A percentile compares a stretch with the other conserved stretches of the same genome.
These are phyloP conservation scores for Lophiostoma macrostomum DNA, from an alignment of 495 filamentous ascomycete genomes.

Conservation along the genomic window DNA sequence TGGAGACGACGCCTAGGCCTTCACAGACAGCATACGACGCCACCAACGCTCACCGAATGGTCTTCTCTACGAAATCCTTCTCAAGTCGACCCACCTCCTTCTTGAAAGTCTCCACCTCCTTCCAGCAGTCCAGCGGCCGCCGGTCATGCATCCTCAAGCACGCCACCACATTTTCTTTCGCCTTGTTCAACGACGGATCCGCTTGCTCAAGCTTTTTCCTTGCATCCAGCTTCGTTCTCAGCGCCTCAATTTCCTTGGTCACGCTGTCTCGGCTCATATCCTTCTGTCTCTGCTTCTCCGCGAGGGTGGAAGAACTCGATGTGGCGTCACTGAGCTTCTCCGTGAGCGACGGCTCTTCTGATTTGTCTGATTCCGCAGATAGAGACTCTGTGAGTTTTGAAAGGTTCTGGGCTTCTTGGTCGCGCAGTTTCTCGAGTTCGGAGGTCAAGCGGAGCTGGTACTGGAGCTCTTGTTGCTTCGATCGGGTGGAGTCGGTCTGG, in stretches of 20 bases:
- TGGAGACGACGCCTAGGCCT: too few species aligned
- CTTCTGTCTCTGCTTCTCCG: slow-evolving; percentile 40
- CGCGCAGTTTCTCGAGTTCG: slow-evolving; percentile 75
- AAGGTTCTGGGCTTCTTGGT: slow-evolving; percentile 55
- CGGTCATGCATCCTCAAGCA: slow-evolving; percentile 85
- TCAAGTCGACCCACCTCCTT: slow-evolving; percentile 80
- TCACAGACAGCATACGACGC: too few species aligned
- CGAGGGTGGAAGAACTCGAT: slow-evolving; percentile 47
- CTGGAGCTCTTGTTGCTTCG: slow-evolving; percentile 77
- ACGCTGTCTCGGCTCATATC: slow-evolving; percentile 54
- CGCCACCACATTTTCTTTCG: slow-evolving; percentile 70
- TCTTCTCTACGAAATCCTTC: slow-evolving; percentile 79
- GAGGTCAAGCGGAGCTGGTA: slow-evolving; percentile 82
- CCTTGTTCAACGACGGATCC: slow-evolving; percentile 66
- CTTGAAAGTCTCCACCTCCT: slow-evolving; percentile 88
- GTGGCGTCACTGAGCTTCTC: slow-evolving; percentile 47
- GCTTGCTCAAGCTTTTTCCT: slow-evolving; percentile 66
- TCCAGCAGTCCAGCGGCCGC: slow-evolving; percentile 91
- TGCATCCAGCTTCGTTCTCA: slow-evolving; percentile 70
- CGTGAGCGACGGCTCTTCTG: slow-evolving; percentile 38
- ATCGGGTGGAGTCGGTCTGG: slow-evolving; percentile 82
- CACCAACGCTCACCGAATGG: slow-evolving; percentile 52
- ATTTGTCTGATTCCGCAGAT: slow-evolving; percentile 30
- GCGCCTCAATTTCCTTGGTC: slow-evolving; percentile 65
- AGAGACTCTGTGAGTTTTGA: slow-evolving; percentile 57